Percentiles rank a stretch among this genome's conserved stretches.
Conservation (phyloP, 1,139 yeast species). For the Debaryomyces sp. region DNA sequence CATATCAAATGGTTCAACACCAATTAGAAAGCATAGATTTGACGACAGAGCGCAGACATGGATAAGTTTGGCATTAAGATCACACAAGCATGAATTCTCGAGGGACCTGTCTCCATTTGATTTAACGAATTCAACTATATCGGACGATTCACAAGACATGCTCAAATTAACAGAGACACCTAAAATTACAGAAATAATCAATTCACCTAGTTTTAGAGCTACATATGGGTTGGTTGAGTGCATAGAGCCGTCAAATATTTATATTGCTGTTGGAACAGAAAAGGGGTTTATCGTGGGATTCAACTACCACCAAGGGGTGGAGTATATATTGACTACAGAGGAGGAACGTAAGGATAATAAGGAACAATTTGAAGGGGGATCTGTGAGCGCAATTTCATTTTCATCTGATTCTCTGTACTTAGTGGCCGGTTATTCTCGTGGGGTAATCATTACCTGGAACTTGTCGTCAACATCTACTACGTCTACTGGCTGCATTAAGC, state of each 20-base stretch:
- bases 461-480: conserved; percentile 14
- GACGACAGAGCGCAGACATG: conserved; percentile 44
- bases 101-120: background rate
- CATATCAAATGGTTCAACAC: conserved; percentile 10
- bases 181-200: conserved; percentile 22
- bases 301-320: conserved; percentile 61
- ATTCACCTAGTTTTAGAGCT: conserved; percentile 26
- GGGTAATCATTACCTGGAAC: conserved; percentile 35
- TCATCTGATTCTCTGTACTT: conserved; percentile 35
- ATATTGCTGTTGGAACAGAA: conserved; percentile 64
- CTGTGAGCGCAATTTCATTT: conserved; percentile 49
- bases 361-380: conserved; percentile 30
- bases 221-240: conserved; percentile 53
- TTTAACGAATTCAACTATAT: background rate
- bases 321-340: conserved; percentile 37
- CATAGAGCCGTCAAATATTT: conserved; percentile 49
- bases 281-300: conserved; percentile 62
- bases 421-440: conserved; percentile 39
- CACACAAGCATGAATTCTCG: conserved; percentile 3
- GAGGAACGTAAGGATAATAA: conserved; percentile 11
- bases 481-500: conserved; percentile 12
- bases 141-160: conserved; percentile 10
- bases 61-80: conserved; percentile 24
- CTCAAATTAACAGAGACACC: conserved; percentile 29
- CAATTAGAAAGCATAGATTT: conserved; percentile 26